A percentile compares a stretch with the other conserved stretches of the same genome.
These are phyloP conservation scores for Sclerotinia subarctica DNA, from an alignment of 2,329 filamentous ascomycete genomes.

Conservation along the genomic window DNA sequence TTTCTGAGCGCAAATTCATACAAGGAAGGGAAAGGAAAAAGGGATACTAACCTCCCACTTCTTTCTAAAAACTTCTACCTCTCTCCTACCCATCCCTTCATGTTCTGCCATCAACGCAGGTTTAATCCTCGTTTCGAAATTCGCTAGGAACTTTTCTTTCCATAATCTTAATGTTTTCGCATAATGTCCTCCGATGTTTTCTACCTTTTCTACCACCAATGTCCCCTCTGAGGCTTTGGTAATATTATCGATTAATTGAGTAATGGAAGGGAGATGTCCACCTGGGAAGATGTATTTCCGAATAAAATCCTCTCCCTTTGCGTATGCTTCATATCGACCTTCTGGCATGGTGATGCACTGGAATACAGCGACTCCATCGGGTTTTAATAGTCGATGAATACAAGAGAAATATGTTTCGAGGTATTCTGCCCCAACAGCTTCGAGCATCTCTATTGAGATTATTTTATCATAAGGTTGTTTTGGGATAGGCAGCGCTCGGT, in stretches of 20 bases:
- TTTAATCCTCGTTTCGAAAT: constrained; percentile 59
- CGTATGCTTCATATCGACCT: constrained; percentile 62
- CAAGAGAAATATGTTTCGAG: constrained; percentile 64
- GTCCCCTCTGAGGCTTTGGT: constrained; percentile 57
- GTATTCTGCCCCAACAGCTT: constrained; percentile 68
- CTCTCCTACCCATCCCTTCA: constrained; percentile 55
- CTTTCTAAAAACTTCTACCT: constrained; percentile 63
- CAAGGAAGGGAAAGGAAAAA: not conserved
- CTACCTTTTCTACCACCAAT: constrained; percentile 62
- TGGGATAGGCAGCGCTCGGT: constrained; percentile 57
- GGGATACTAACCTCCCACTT: constrained; percentile 63
- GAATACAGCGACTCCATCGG: constrained; percentile 64
- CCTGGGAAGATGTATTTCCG: constrained; percentile 76
- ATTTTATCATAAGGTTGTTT: constrained; percentile 63
- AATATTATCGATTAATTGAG: constrained; percentile 58
- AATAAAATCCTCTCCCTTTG: constrained; percentile 69
- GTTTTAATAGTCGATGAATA: constrained; percentile 62
- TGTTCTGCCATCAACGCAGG: constrained; percentile 59
- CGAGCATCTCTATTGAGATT: constrained; percentile 74
- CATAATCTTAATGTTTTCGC: constrained; percentile 66
- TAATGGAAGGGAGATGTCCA: constrained; percentile 59
- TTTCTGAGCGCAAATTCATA: not conserved
- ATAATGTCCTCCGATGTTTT: constrained; percentile 75
- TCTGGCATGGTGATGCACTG: constrained; percentile 79
- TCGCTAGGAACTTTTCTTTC: constrained; percentile 62